Conservation (phyloP, 2,329 filamentous ascomycete species). For the Colletotrichum spaethianum region DNA sequence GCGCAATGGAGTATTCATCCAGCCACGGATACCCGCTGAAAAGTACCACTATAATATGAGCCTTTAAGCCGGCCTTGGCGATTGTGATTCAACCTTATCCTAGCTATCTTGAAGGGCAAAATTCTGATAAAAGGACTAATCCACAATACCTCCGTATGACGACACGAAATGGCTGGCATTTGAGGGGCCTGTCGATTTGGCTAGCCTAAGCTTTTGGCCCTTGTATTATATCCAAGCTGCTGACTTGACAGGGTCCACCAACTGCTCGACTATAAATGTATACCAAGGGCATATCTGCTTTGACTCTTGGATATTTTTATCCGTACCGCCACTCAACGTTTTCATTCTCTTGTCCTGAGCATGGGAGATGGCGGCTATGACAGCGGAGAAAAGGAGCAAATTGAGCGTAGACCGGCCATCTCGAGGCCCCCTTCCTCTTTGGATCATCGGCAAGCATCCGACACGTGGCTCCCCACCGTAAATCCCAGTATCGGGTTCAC, state of each 20-base stretch:
- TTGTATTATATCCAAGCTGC: not conserved
- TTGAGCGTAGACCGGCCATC: not conserved
- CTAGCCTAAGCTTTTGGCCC: not conserved
- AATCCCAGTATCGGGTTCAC: not conserved
- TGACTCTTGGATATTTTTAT: not conserved
- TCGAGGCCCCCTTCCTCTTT: not conserved
- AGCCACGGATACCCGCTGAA: not conserved
- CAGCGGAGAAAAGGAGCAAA: not conserved
- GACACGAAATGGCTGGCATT: not conserved
- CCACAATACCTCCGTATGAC: too few species aligned
- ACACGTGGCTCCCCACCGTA: slow-evolving; percentile 6
- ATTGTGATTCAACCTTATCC: not conserved
- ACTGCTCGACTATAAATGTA: not conserved
- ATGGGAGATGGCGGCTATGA: not conserved
- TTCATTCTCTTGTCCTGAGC: too few species aligned
- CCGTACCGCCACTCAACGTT: not conserved
- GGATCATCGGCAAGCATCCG: slow-evolving; percentile 10
- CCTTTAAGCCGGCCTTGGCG: not conserved
- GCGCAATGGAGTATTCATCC: not conserved
- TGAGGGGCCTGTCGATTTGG: not conserved
- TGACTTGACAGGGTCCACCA: not conserved
- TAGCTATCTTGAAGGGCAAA: not conserved
- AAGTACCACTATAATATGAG: not conserved
- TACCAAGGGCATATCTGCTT: not conserved
- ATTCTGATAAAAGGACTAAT: not conserved